phyloP scores from a whole-genome alignment of 768 basidiomycete genomes.

The Xanthoconium purpureum region DNA sequence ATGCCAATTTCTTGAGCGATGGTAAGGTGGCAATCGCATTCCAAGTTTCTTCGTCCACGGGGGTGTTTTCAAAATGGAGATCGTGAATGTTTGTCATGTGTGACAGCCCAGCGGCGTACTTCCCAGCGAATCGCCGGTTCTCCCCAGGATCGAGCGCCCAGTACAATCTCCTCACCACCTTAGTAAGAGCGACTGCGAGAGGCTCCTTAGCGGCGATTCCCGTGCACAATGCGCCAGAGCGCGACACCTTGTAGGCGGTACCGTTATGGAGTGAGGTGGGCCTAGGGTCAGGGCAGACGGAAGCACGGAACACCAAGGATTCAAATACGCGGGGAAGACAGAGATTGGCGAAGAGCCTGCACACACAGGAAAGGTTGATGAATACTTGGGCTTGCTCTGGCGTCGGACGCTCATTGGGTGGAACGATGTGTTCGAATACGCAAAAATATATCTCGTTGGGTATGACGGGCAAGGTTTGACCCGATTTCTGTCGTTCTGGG shows the following conservation, averaged over 20 bases:
- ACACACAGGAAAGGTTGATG: neutral
- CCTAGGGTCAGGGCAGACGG: too few species aligned
- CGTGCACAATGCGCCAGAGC: slow-evolving; percentile 22
- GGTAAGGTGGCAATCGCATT: slow-evolving; percentile 5
- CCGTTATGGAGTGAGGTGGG: too few species aligned
- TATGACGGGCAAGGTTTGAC: neutral
- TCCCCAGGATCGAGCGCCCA: slow-evolving; percentile 4
- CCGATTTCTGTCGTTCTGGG: neutral
- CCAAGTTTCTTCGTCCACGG: slow-evolving; percentile 16
- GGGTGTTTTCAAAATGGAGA: slow-evolving; percentile 7
- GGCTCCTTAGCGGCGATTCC: slow-evolving; percentile 25
- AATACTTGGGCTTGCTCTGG: neutral
- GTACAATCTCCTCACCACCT: slow-evolving; percentile 12
- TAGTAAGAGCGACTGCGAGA: too few species aligned
- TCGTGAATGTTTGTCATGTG: too few species aligned
- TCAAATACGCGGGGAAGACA: neutral
- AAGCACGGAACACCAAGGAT: neutral
- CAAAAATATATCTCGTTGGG: too few species aligned
- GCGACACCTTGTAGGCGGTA: neutral
- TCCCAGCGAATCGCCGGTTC: neutral
- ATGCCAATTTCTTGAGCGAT: too few species aligned
- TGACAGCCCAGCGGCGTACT: slow-evolving; percentile 19
- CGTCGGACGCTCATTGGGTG: neutral
- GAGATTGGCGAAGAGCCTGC: neutral
- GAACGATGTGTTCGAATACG: slow-evolving; percentile 11